Evolutionary conservation across 352 stramenopile genomes (phyloP).

Genomic region (Pythium biforme): DNA sequence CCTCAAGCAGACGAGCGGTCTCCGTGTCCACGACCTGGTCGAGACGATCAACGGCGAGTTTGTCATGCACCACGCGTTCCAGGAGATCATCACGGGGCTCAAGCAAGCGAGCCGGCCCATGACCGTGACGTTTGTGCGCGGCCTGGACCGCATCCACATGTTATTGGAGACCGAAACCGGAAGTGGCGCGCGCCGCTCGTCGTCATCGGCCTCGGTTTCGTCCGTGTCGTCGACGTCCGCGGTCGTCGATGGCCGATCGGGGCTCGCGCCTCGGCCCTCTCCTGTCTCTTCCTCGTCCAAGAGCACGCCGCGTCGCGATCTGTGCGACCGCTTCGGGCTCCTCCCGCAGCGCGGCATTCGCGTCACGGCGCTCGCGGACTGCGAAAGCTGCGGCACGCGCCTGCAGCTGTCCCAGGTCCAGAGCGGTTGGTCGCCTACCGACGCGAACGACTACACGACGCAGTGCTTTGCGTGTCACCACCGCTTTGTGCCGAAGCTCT

Average conservation of each 20-base stretch:
- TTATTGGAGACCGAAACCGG: background rate
- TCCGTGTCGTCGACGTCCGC: conserved; percentile 16
- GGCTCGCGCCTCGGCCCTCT: background rate
- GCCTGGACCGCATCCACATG: conserved; percentile 29
- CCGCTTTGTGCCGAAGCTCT: conserved; percentile 37
- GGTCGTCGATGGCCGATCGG: conserved; percentile 11
- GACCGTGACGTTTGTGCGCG: conserved; percentile 46
- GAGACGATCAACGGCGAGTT: conserved; percentile 50
- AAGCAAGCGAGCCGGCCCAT: conserved; percentile 46
- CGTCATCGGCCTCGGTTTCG: conserved; percentile 9
- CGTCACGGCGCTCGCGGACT: conserved; percentile 42
- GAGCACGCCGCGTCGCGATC: conserved; percentile 28
- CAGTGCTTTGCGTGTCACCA: conserved; percentile 31
- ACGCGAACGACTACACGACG: conserved; percentile 47
- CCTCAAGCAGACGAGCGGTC: background rate
- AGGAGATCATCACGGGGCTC: conserved; percentile 31
- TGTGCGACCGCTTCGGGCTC: conserved; percentile 48
- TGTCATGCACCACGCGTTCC: conserved; percentile 35
- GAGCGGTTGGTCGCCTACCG: conserved; percentile 27
- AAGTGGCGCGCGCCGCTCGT: conserved; percentile 5
- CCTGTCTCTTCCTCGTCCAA: conserved; percentile 7
- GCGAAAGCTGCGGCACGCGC: conserved; percentile 33
- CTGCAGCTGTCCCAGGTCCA: conserved; percentile 37
- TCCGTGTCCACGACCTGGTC: conserved; percentile 35
- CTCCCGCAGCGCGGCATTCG: conserved; percentile 38